Conservation (phyloP, 1,139 yeast genomes). For the Kodamaea derodonti region DNA sequence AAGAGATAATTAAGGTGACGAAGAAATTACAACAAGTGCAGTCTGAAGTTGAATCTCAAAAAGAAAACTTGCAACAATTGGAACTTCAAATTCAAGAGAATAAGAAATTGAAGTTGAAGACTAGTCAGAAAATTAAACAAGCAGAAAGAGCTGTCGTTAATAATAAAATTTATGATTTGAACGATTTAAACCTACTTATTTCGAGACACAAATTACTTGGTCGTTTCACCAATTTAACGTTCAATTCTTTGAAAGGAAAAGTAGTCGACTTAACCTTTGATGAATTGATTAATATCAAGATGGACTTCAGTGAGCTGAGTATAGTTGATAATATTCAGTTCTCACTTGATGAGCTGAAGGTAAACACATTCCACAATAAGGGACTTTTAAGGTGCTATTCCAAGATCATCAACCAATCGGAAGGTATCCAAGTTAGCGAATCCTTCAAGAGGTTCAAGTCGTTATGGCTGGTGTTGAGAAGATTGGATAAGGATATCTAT, state of each 20-base stretch:
- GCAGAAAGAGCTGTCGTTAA: constrained; percentile 16
- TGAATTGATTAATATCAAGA: constrained; percentile 11
- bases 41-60: constrained; percentile 10
- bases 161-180: constrained; percentile 21
- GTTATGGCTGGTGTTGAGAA: constrained; percentile 19
- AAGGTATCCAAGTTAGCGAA: constrained; percentile 5
- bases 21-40: constrained; percentile 12
- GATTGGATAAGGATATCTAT: constrained; percentile 27
- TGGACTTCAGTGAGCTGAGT: constrained; percentile 13
- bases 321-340: constrained; percentile 2
- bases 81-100: constrained; percentile 11
- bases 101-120: constrained; percentile 4
- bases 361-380: constrained; percentile 4
- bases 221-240: constrained; percentile 18
- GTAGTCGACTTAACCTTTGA: constrained; percentile 16
- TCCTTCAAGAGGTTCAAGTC: constrained; percentile 15
- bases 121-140: constrained; percentile 14
- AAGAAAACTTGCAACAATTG: constrained; percentile 11
- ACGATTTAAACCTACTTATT: constrained; percentile 23
- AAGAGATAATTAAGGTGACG: constrained; percentile 15
- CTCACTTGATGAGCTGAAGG: background rate
- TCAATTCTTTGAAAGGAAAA: constrained; percentile 10
- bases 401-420: background rate
- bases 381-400: constrained; percentile 5
- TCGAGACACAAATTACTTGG: constrained; percentile 24